These are phyloP conservation scores for Aristolochia californica DNA, from an alignment of 164 flowering plant genomes.

Conservation along the genomic window DNA sequence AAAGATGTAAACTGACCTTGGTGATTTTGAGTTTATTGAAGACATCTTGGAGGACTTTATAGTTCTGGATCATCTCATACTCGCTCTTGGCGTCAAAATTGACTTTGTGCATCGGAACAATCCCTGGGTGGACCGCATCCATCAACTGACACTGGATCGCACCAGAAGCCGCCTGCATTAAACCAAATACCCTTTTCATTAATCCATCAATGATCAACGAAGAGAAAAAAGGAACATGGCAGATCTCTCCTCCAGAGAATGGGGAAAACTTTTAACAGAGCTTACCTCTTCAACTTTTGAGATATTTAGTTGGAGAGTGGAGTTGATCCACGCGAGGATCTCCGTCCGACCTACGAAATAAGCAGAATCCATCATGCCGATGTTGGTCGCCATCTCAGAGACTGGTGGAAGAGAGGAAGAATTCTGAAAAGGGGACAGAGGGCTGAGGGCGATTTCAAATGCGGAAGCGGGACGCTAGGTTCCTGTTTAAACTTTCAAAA, in stretches of 20 bases:
- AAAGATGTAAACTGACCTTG: slow-evolving; percentile 56
- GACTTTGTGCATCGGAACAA: slow-evolving; percentile 98
- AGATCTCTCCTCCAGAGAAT: neutral
- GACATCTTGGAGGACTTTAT: slow-evolving; percentile 95
- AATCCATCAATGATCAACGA: neutral
- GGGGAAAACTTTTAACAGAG: neutral
- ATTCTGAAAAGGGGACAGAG: neutral
- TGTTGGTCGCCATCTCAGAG: slow-evolving; percentile 52
- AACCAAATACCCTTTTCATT: neutral
- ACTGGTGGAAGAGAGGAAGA: neutral
- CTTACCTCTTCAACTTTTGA: slow-evolving; percentile 95
- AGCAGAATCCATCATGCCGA: slow-evolving; percentile 93
- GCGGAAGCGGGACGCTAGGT: no score
- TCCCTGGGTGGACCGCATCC: slow-evolving; percentile 87
- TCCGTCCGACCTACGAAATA: slow-evolving; percentile 96
- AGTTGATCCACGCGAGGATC: slow-evolving; percentile 92
- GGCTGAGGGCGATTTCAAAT: neutral
- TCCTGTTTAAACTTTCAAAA: no score
- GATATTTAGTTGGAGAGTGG: slow-evolving; percentile 84
- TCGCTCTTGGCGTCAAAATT: slow-evolving; percentile 92
- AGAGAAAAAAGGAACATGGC: neutral
- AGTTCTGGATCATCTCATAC: slow-evolving; percentile 98
- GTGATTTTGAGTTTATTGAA: slow-evolving; percentile 93
- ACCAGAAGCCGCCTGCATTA: slow-evolving; percentile 68
- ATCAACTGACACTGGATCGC: slow-evolving; percentile 95